Evolutionary conservation across 805 yeast species (phyloP), one percentile per base, ranked within the genome.

Genomic region (Monosporozyma servazzii): DNA sequence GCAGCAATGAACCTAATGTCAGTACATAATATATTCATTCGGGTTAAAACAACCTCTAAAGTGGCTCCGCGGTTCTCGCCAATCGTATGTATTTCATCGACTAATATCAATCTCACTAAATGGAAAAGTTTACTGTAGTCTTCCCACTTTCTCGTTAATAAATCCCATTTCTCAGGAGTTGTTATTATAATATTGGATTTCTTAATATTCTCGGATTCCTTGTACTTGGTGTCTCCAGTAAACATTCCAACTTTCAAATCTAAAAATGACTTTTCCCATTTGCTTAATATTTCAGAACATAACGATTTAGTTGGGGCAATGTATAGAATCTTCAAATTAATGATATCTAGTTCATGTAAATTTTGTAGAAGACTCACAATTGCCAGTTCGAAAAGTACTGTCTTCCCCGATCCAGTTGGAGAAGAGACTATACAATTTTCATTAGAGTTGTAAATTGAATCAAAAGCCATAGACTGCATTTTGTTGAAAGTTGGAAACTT

Each of bases 161-260:
- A 65, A 57, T 80, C 84, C 82, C 82, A 79, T 59, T 80, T 80
- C 59, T 80, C 84, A 3, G 84, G 84, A 1, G 84, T 80, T 1
- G 82, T 74, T 8, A 80, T 73, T 9, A 80, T 77, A 4, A 80
- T 69, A 51, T 76, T 75, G 1, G 80, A 72, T n/a, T 65, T 71
- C 59, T 71, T 71, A 3, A 75, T 78, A 40, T 63, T 68, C 11
- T 74, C 80, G 5, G 75, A 65, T 42, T 77, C 79, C 3, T 67
- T 51, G 20, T 64, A 66, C 9, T 73, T 66, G 10, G 82, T 77
- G 54, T 80, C 85, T 51, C 84, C 74, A 0, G 85, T 80, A 41
- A 81, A 62, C 44, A 76, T 67, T 0, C 80, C 80, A 6, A 78
- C 79, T 5, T 70, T 60, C 11, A 78, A 53, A 8, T 73, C 71